Evolutionary conservation across 2,329 filamentous ascomycete genomes (phyloP).

Genomic region (Pseudocercospora cruenta): DNA sequence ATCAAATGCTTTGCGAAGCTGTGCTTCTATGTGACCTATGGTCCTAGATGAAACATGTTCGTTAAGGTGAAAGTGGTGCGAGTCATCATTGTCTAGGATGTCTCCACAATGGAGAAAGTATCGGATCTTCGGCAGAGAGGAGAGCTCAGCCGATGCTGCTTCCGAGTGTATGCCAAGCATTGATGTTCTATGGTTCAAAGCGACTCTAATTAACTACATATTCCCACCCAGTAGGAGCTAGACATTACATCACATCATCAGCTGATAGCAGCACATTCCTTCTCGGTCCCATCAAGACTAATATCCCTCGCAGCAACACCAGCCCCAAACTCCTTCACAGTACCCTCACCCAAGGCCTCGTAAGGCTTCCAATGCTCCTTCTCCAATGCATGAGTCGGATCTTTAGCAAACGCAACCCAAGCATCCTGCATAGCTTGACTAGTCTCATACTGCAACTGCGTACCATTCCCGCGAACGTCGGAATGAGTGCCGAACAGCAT

Average conservation of each 20-base stretch:
- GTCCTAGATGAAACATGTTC: neutral
- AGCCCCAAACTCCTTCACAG: neutral
- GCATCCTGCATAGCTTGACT: conserved; percentile 35
- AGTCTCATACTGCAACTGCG: conserved; percentile 22
- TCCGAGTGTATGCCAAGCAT: too few relatives aligned
- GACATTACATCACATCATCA: too few relatives aligned
- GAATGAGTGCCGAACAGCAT: conserved; percentile 38
- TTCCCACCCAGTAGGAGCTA: too few relatives aligned
- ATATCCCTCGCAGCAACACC: neutral
- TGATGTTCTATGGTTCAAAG: too few relatives aligned
- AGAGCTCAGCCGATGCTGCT: neutral
- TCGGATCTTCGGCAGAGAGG: neutral
- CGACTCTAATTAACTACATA: too few relatives aligned
- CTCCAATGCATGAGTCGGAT: conserved; percentile 37
- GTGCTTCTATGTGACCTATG: neutral
- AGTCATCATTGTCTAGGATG: neutral
- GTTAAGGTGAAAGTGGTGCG: neutral
- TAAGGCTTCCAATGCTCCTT: conserved; percentile 27
- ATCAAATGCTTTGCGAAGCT: neutral
- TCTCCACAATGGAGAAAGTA: conserved; percentile 1
- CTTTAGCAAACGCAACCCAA: conserved; percentile 40
- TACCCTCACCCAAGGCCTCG: neutral
- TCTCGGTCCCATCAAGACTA: neutral
- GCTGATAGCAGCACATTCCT: neutral
- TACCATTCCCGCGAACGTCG: conserved; percentile 19